Evolutionary conservation across 2,329 filamentous ascomycete genomes (phyloP), one percentile per base, ranked within the genome.

Genomic region (Venturia carpophila): DNA sequence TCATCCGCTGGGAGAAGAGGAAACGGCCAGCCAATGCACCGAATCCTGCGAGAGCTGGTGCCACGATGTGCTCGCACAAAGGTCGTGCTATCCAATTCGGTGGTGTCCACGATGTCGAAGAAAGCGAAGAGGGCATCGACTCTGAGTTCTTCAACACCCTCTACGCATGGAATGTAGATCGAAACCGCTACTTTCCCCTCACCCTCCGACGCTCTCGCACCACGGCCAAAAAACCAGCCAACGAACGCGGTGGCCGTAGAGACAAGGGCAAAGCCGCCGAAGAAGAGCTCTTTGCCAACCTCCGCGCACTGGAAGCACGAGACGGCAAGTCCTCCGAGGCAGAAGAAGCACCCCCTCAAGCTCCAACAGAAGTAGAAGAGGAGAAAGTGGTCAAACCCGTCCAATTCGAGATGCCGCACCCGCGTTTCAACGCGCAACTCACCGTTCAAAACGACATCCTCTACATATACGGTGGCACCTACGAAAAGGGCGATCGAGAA

Each of bases 81-180:
- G 92, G 93, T 0, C 86, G 94, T 67, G 94, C 94, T 0, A 93
- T 99, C 66, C 78, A 91, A 71, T 97, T 97, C 73, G 94, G 94
- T 56, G 94, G 94, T 63, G 94, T 99, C 4, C 91, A 97, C 71
- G 92, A 96, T 70, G 89, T 95, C 0, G 91, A 96, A 75, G 84
- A 92, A 73, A 93, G 85, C 68, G 92, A 96, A 73, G 94, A 99
- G 75, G 92, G 90, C 3, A 96, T 99, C 69, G 93, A 99, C 64
- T 96, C 91, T 73, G 92, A 97, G 74, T 99, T 99, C 77, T 99
- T 97, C 79, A 93, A 97, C 71, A 84, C 87, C 65, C 78, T 97
- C 30, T 95, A 90, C 71, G 90, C 92, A 5, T 97, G 92, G 91
- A 97, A 96, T 72, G 87, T 96, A 68, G 94, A 97, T 71, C 85